Evolutionary conservation across 306 rosid species (phyloP).

Genomic region (Parietaria judaica): DNA sequence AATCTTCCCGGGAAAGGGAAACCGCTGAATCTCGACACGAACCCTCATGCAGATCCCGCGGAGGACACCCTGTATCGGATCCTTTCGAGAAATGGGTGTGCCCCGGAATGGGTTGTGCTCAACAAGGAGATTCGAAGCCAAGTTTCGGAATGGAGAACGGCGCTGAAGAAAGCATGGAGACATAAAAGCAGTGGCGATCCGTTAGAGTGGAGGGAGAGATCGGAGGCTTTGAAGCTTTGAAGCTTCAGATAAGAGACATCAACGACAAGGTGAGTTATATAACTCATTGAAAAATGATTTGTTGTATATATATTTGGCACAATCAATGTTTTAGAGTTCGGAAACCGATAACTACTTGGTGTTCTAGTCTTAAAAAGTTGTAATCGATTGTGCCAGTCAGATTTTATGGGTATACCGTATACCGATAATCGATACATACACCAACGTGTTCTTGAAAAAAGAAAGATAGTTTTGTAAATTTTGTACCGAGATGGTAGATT

Average conservation of each 20-base stretch:
- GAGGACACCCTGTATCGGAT: constrained; percentile 77
- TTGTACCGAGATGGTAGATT: too few relatives aligned
- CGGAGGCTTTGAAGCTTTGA: constrained; percentile 52
- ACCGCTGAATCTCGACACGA: constrained; percentile 53
- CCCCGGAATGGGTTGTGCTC: constrained; percentile 88
- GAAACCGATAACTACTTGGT: too few relatives aligned
- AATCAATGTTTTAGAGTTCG: too few relatives aligned
- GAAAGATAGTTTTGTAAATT: too few relatives aligned
- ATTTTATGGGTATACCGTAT: too few relatives aligned
- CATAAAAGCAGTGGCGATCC: constrained; percentile 43
- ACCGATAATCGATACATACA: too few relatives aligned
- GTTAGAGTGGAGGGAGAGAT: constrained; percentile 41
- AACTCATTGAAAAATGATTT: not conserved
- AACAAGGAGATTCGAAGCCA: constrained; percentile 74
- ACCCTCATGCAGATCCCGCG: constrained; percentile 92
- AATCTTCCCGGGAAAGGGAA: constrained; percentile 90
- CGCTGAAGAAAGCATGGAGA: constrained; percentile 54
- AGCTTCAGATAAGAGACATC: constrained; percentile 45
- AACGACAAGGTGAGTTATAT: constrained; percentile 50
- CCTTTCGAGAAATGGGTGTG: constrained; percentile 68
- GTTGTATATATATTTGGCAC: too few relatives aligned
- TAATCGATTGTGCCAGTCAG: too few relatives aligned
- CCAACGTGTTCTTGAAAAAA: too few relatives aligned
- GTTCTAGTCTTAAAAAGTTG: too few relatives aligned
- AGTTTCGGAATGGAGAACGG: constrained; percentile 46